Evolutionary conservation across 352 stramenopile genomes (phyloP), one percentile per base, ranked within the genome.

Genomic region (Phytophthora capsici): DNA sequence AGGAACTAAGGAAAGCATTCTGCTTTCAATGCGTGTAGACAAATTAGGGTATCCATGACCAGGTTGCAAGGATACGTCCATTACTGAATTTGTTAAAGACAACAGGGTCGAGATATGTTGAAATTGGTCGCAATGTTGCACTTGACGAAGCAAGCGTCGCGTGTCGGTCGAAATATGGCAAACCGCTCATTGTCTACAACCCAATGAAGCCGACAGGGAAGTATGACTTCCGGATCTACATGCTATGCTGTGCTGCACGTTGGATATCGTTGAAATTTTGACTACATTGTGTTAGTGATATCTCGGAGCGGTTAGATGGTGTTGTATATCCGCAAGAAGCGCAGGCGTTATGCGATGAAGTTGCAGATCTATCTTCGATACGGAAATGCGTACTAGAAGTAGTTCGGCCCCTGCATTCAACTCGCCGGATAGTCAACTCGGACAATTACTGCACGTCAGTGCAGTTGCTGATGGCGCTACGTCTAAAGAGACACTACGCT

Each of bases 391-490:
- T n/a, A n/a, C n/a, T n/a, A n/a, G n/a, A n/a, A n/a, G n/a, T n/a
- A n/a, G n/a, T n/a, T n/a, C 54, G 44, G 9, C 68, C 64, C 8
- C 32, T 76, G n/a, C 59, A 66, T 51, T 8, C 14, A 19, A 58
- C 57, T 1, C 54, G 58, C 0, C 55, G 72, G 3, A 56, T 78
- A 5, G 37, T 81, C 19, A 75, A 75, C 38, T 66, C 46, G 0
- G 69, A 78, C 38, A 75, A 78, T 45, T 81, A 63, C 44, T 81
- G 76, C 50, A n/a, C n/a, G n/a, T n/a, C n/a, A n/a, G n/a, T n/a
- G n/a, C n/a, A 80, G n/a, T 45, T 80, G 12, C 57, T 76, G 9
- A 22, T 62, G 6, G 47, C 22, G 4, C 14, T 81, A 14, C 45
- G 59, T 20, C 4, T 71, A 17, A 73, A 69, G 20, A 58, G 65